Conservation (phyloP, 2,329 filamentous ascomycete species). For the Fusarium humuli region DNA sequence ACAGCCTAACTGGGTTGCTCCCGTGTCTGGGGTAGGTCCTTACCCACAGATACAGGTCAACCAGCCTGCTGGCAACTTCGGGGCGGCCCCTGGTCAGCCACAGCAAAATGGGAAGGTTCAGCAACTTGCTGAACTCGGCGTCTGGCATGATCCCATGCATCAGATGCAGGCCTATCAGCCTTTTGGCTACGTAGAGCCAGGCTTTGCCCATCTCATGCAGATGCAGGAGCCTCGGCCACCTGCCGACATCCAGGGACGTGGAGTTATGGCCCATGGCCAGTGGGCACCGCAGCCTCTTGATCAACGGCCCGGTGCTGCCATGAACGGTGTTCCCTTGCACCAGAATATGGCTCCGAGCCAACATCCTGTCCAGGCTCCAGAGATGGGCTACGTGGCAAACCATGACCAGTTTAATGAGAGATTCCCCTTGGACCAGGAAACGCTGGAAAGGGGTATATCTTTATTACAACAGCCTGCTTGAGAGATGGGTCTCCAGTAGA, state of each 20-base stretch:
- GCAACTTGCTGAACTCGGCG: background rate
- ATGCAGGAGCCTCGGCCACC: background rate
- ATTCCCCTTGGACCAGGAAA: background rate
- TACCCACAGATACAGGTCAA: background rate
- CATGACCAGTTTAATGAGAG: fast-evolving
- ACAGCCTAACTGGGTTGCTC: background rate
- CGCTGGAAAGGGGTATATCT: fast-evolving
- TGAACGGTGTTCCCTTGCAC: background rate
- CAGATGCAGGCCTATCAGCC: background rate
- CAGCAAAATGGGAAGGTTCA: background rate
- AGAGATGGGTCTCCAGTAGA: background rate
- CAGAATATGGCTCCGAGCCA: background rate
- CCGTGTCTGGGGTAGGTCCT: too few relatives aligned
- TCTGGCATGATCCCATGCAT: background rate
- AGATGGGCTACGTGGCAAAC: background rate
- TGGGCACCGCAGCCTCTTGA: background rate
- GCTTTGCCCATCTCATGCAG: background rate
- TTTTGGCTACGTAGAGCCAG: background rate
- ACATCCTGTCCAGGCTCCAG: background rate
- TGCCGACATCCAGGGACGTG: background rate
- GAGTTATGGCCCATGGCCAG: background rate
- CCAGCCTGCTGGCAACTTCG: background rate
- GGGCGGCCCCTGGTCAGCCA: background rate
- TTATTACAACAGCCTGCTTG: too few relatives aligned
- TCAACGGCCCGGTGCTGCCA: background rate